A percentile compares a stretch with the other conserved stretches of the same genome.
Conservation (phyloP, 2,329 filamentous ascomycete genomes). For the Lachnellula hyalina region DNA sequence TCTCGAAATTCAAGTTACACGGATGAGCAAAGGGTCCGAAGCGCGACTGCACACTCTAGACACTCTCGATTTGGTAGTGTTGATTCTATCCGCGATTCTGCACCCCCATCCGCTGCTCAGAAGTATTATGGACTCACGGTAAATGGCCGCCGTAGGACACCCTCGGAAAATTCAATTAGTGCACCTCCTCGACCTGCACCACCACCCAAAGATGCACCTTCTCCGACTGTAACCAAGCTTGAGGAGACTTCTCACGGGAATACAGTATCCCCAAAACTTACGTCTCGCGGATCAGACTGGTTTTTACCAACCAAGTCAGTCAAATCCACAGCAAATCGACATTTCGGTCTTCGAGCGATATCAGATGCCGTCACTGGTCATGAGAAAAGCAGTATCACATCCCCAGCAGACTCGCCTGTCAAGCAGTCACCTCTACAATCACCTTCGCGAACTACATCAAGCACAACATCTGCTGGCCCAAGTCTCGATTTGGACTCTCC, state of each 20-base stretch:
- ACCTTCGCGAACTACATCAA: constrained; percentile 72
- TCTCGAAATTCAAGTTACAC: constrained; percentile 71
- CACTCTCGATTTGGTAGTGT: constrained; percentile 77
- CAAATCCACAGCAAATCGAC: constrained; percentile 42
- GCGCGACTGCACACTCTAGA: constrained; percentile 59
- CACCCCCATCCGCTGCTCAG: constrained; percentile 58
- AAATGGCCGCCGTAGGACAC: constrained; percentile 32
- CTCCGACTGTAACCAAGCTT: constrained; percentile 57
- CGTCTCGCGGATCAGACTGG: constrained; percentile 42
- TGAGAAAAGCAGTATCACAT: constrained; percentile 48
- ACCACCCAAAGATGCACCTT: constrained; percentile 49
- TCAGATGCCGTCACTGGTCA: constrained; percentile 65
- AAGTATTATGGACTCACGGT: constrained; percentile 57
- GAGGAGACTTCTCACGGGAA: constrained; percentile 34
- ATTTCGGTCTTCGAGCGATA: constrained; percentile 72
- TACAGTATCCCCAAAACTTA: constrained; percentile 36
- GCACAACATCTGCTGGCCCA: constrained; percentile 57
- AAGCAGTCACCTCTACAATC: constrained; percentile 54
- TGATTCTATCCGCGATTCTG: constrained; percentile 63
- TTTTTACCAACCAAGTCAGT: constrained; percentile 40
- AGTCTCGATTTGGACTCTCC: constrained; percentile 78
- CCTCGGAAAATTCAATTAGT: constrained; percentile 48
- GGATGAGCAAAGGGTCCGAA: constrained; percentile 66
- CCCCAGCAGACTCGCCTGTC: constrained; percentile 45
- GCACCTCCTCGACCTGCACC: constrained; percentile 56